These are phyloP conservation scores for Ceriops tagal DNA, from an alignment of 345 rosid species.

Conservation along the genomic window DNA sequence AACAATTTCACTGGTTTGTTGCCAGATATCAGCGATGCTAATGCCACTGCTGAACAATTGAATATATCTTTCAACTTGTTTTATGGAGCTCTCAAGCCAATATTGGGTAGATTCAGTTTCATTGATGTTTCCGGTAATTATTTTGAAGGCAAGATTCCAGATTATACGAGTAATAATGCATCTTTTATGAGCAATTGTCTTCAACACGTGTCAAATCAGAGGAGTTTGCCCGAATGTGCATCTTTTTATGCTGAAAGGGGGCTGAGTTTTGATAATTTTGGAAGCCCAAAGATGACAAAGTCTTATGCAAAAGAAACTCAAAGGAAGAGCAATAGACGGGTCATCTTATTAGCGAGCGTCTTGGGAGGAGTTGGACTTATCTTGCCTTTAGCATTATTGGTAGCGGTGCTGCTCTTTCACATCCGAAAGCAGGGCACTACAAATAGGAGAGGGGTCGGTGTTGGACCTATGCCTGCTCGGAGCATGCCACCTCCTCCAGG, in stretches of 20 bases:
- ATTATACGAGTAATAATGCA: slow-evolving; percentile 40
- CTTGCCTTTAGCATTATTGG: slow-evolving; percentile 34
- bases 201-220: slow-evolving; percentile 51
- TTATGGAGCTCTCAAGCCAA: slow-evolving; percentile 57
- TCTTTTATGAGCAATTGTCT: slow-evolving; percentile 73
- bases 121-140: slow-evolving; percentile 70
- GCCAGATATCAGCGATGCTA: slow-evolving; percentile 39
- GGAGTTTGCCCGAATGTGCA: slow-evolving; percentile 47
- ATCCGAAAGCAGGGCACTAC: slow-evolving; percentile 37
- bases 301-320: slow-evolving; percentile 21
- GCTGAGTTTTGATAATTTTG: slow-evolving; percentile 73
- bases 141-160: slow-evolving; percentile 78
- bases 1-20: slow-evolving; percentile 75
- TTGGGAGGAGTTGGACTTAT: slow-evolving; percentile 62
- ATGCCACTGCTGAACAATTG: slow-evolving; percentile 36
- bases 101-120: slow-evolving; percentile 44
- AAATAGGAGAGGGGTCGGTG: slow-evolving; percentile 46
- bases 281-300: slow-evolving; percentile 50
- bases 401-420: slow-evolving; percentile 45
- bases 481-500: slow-evolving; percentile 44
- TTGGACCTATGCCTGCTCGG: slow-evolving; percentile 51
- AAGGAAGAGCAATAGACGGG: slow-evolving; percentile 39
- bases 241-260: slow-evolving; percentile 61
- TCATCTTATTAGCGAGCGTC: slow-evolving; percentile 56
- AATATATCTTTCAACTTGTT: slow-evolving; percentile 68